Conservation (phyloP, 2,329 filamentous ascomycete genomes). For the Fusarium setosum region DNA sequence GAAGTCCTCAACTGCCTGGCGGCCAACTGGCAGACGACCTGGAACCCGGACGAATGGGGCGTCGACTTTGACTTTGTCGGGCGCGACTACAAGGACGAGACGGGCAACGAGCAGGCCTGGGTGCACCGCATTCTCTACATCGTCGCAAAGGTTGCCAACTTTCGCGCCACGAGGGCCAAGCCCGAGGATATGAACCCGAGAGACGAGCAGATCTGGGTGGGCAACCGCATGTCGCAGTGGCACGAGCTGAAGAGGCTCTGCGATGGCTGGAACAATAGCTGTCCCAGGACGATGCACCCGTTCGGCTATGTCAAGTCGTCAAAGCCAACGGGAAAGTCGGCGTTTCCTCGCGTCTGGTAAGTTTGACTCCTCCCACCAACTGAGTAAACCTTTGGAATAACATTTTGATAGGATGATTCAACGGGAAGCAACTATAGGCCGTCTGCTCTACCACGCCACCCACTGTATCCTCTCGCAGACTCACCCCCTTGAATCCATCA, state of each 20-base stretch:
- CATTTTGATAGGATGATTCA: conserved; percentile 75
- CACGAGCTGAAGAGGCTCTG: conserved; percentile 81
- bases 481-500: conserved; percentile 74
- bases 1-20: conserved; percentile 90
- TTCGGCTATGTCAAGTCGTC: conserved; percentile 80
- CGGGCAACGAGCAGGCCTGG: conserved; percentile 76
- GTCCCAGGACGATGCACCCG: conserved; percentile 88
- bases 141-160: conserved; percentile 87
- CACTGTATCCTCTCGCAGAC: conserved; percentile 84
- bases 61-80: conserved; percentile 75
- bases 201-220: conserved; percentile 72
- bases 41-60: conserved; percentile 92
- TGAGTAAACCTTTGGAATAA: neutral
- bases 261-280: conserved; percentile 82
- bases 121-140: conserved; percentile 91
- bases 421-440: conserved; percentile 81
- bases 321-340: conserved; percentile 75
- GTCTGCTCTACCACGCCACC: conserved; percentile 89
- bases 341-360: conserved; percentile 89
- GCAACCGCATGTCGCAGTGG: conserved; percentile 81
- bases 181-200: conserved; percentile 69
- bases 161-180: conserved; percentile 76
- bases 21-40: conserved; percentile 87
- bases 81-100: conserved; percentile 58
- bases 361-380: conserved; percentile 35